These are phyloP conservation scores for Wickerhamiella shivajii DNA, from an alignment of 805 yeast genomes.

Conservation along the genomic window DNA sequence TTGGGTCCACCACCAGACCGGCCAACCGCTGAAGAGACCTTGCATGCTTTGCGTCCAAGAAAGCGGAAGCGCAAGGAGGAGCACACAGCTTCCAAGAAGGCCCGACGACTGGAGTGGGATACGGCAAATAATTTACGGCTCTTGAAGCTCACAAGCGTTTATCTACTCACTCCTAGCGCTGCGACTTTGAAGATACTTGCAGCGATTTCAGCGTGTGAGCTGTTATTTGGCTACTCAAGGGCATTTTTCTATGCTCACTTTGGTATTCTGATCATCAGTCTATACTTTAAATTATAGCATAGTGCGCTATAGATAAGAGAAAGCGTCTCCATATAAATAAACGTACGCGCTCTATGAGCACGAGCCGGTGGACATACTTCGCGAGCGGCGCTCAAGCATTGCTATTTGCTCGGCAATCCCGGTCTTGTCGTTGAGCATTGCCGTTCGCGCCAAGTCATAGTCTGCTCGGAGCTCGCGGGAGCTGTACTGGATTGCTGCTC, in stretches of 20 bases:
- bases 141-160: conserved; percentile 5
- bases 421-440: too few species aligned
- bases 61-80: background rate
- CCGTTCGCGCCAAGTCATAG: conserved; percentile 7
- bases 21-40: conserved; percentile 31
- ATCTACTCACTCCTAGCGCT: background rate
- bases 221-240: conserved; percentile 1
- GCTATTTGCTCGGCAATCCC: too few species aligned
- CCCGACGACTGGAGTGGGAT: too few species aligned
- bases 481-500: conserved; percentile 4
- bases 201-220: conserved; percentile 7
- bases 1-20: conserved; percentile 27
- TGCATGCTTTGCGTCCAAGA: conserved; percentile 17
- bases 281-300: background rate
- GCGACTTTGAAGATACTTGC: conserved; percentile 6
- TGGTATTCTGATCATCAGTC: conserved; percentile 1
- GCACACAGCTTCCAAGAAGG: too few species aligned
- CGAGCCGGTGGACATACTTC: too few species aligned
- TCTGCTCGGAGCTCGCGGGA: conserved; percentile 4
- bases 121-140: conserved; percentile 3
- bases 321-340: background rate
- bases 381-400: too few species aligned
- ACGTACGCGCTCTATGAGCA: too few species aligned
- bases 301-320: background rate
- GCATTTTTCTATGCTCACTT: conserved; percentile 6